These are phyloP conservation scores for Mortierella sp. DNA, from an alignment of 371 early-diverging fungal species.

Conservation along the genomic window DNA sequence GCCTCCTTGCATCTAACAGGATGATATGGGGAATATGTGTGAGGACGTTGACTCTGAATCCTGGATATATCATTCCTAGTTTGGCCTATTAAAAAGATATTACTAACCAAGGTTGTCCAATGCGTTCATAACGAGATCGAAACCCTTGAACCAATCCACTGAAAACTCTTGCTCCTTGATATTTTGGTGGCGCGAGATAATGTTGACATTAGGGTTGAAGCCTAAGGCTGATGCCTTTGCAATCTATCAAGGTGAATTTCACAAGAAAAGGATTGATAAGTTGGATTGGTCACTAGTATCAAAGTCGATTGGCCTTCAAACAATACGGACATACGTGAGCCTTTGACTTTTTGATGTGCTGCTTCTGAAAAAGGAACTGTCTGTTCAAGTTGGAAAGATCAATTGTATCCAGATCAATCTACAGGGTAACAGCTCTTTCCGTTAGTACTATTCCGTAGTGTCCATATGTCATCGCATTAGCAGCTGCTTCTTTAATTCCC, in stretches of 20 bases:
- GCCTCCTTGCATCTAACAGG: slow-evolving; percentile 87
- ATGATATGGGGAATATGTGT: slow-evolving; percentile 14
- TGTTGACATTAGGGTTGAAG: slow-evolving; percentile 87
- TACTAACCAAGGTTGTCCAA: slow-evolving; percentile 95
- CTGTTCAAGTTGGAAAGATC: slow-evolving; percentile 99
- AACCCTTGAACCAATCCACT: slow-evolving; percentile 90
- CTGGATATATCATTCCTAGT: neutral
- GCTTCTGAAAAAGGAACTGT: slow-evolving; percentile 96
- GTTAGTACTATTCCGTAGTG: neutral
- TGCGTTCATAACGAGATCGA: slow-evolving; percentile 97
- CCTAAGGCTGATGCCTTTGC: slow-evolving; percentile 82
- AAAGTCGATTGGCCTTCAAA: neutral
- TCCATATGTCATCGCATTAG: neutral
- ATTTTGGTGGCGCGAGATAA: slow-evolving; percentile 85
- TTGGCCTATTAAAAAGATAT: slow-evolving; percentile 14
- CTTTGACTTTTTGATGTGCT: slow-evolving; percentile 96
- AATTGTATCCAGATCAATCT: slow-evolving; percentile 98
- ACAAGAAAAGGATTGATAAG: neutral
- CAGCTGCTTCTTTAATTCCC: neutral
- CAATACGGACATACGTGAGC: slow-evolving; percentile 70
- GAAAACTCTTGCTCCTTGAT: slow-evolving; percentile 88
- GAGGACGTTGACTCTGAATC: neutral
- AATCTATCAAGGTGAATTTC: slow-evolving; percentile 64
- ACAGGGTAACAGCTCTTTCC: slow-evolving; percentile 1
- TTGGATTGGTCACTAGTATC: neutral